These are phyloP conservation scores for Syzygium malaccense DNA, from an alignment of 441 rosid species.

Conservation along the genomic window DNA sequence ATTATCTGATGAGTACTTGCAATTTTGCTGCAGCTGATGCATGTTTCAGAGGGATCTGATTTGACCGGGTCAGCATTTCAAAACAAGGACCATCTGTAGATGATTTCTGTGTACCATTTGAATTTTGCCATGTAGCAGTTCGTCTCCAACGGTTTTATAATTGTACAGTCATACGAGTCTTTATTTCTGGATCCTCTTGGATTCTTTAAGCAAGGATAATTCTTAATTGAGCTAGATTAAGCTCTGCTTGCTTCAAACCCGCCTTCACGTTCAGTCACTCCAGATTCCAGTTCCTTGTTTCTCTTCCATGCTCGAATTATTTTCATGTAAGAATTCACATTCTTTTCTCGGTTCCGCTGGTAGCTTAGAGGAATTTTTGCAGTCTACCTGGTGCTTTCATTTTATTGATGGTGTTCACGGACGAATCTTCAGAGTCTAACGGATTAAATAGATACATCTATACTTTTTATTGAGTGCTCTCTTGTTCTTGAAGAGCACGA, in stretches of 20 bases:
- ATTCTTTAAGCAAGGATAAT: not conserved
- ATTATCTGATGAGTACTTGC: not conserved
- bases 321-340: not conserved
- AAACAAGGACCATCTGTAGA: not conserved
- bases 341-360: not conserved
- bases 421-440: not conserved
- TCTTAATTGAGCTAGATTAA: not conserved
- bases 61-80: not conserved
- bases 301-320: not conserved
- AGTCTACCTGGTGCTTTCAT: not conserved
- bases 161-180: not conserved
- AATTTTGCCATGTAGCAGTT: not conserved
- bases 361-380: not conserved
- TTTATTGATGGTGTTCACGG: not conserved
- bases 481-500: not conserved
- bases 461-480: not conserved
- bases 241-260: not conserved
- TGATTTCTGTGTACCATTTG: not conserved
- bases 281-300: not conserved
- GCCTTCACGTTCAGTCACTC: not conserved
- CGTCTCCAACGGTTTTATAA: not conserved
- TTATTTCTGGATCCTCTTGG: not conserved
- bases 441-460: not conserved
- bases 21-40: not conserved
- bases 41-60: not conserved